phyloP scores from a whole-genome alignment of 2,329 filamentous ascomycete genomes.

The Zymoseptoria crescenta region DNA sequence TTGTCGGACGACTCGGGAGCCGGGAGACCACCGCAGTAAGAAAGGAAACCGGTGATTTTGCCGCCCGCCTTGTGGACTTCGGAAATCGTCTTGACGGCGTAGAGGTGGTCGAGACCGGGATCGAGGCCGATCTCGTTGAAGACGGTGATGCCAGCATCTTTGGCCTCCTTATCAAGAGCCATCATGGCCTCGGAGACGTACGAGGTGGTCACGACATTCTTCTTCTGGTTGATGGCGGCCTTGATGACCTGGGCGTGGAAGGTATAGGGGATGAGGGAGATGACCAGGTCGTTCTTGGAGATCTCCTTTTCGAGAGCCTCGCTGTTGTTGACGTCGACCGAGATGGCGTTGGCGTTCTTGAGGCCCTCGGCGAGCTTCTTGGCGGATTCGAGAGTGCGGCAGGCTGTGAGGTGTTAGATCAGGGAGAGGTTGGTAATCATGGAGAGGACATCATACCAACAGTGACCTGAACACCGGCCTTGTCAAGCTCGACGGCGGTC shows the following conservation, averaged over 20 bases:
- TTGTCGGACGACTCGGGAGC: constrained; percentile 70
- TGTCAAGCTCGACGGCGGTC: constrained; percentile 51
- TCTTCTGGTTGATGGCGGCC: constrained; percentile 86
- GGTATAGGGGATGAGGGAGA: constrained; percentile 77
- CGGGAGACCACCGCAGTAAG: constrained; percentile 73
- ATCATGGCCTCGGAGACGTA: constrained; percentile 91
- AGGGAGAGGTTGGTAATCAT: neutral
- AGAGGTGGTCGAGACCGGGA: constrained; percentile 66
- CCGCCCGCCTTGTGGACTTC: constrained; percentile 81
- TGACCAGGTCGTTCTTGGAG: constrained; percentile 53
- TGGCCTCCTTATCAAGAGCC: constrained; percentile 73
- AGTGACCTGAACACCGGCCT: constrained; percentile 50
- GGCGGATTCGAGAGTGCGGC: constrained; percentile 70
- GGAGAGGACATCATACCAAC: constrained; percentile 39
- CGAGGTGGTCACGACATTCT: constrained; percentile 89
- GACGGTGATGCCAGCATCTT: constrained; percentile 89
- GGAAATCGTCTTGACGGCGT: constrained; percentile 80
- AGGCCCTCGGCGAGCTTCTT: constrained; percentile 67
- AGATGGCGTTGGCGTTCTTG: constrained; percentile 65
- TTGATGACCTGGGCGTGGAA: constrained; percentile 87
- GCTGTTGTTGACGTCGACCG: constrained; percentile 73
- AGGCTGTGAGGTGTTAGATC: constrained; percentile 48
- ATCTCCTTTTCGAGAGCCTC: constrained; percentile 73
- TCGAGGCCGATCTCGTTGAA: constrained; percentile 91
- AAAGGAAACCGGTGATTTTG: constrained; percentile 74